Evolutionary conservation across 2,329 filamentous ascomycete species (phyloP).

Genomic region (Helicocarpus griseus): DNA sequence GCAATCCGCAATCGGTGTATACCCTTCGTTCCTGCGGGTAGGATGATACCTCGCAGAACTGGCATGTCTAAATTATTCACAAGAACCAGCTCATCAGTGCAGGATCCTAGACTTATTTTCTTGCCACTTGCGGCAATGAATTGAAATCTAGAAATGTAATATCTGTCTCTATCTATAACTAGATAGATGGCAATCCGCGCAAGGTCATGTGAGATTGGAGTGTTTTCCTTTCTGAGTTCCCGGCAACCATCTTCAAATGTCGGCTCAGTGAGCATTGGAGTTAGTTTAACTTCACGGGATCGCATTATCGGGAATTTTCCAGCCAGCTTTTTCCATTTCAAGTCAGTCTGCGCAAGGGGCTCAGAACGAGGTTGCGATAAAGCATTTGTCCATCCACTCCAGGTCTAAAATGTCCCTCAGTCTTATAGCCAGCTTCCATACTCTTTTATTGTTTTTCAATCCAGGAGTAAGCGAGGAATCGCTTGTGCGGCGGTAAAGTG

Average conservation of each 20-base stretch:
- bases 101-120: neutral
- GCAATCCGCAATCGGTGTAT: neutral
- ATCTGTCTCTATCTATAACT: neutral
- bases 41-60: neutral
- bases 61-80: slow-evolving; percentile 1
- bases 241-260: neutral
- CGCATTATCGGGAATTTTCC: neutral
- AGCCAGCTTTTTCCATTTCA: neutral
- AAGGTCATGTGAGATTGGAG: neutral
- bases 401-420: neutral
- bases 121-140: neutral
- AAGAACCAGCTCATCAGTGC: neutral
- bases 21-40: neutral
- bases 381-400: neutral
- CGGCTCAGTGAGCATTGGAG: neutral
- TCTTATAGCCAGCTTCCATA: neutral
- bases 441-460: neutral
- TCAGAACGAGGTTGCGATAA: neutral
- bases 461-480: neutral
- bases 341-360: neutral
- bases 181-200: neutral
- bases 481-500: neutral
- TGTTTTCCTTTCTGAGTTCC: neutral
- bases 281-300: too few species aligned
- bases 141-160: neutral